Percentiles rank a stretch among this genome's conserved stretches.
Evolutionary conservation across 495 filamentous ascomycete species (phyloP).

Genomic region (Achaetomiella virescens): DNA sequence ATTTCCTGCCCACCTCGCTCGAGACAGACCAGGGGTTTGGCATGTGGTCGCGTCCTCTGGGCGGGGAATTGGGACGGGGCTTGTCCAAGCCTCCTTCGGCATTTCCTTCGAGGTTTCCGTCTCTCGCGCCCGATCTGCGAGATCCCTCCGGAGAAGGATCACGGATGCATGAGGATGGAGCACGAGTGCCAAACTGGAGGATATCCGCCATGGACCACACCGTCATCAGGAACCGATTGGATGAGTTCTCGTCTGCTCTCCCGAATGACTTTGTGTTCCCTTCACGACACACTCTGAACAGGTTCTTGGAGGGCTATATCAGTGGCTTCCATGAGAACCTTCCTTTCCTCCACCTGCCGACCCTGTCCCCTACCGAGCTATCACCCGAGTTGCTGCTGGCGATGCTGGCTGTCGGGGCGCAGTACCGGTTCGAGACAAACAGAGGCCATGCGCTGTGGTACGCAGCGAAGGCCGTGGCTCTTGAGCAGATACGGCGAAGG

Average conservation of each 20-base stretch:
- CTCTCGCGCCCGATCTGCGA: conserved; percentile 57
- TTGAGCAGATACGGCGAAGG: conserved; percentile 48
- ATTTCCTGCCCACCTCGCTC: conserved; percentile 43
- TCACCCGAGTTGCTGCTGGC: conserved; percentile 58
- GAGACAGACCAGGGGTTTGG: conserved; percentile 43
- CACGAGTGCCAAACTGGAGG: conserved; percentile 51
- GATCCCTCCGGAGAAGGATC: conserved; percentile 46
- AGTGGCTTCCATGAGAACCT: conserved; percentile 64
- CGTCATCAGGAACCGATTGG: conserved; percentile 55
- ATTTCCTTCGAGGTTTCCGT: conserved; percentile 64
- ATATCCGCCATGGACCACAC: conserved; percentile 59
- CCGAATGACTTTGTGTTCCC: conserved; percentile 59
- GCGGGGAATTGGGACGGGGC: conserved; percentile 33
- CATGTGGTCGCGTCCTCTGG: conserved; percentile 37
- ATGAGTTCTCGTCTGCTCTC: conserved; percentile 61
- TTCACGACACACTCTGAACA: conserved; percentile 57
- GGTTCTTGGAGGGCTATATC: conserved; percentile 62
- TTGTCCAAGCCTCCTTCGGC: conserved; percentile 52
- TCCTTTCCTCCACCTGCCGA: conserved; percentile 62
- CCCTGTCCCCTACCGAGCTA: conserved; percentile 47
- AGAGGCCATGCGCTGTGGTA: conserved; percentile 65
- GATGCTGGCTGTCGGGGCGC: conserved; percentile 58
- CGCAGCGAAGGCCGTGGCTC: conserved; percentile 51
- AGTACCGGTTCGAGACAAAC: conserved; percentile 64
- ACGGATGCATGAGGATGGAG: conserved; percentile 37